phyloP scores from a whole-genome alignment of 1,139 yeast species.

The Yamadazyma dendronema region DNA sequence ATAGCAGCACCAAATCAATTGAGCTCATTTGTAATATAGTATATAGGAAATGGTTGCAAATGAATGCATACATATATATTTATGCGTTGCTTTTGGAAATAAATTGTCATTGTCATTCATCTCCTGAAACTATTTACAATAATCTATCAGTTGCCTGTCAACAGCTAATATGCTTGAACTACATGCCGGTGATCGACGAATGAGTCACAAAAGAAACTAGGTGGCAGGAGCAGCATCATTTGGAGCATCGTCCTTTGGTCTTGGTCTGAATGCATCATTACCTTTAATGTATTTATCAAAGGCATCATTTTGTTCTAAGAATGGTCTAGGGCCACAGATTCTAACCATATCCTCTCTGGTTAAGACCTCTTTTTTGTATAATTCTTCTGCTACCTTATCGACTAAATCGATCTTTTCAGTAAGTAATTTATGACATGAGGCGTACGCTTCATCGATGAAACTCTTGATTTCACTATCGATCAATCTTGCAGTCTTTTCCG shows the following conservation, averaged over 20 bases:
- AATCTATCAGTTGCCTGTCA: neutral
- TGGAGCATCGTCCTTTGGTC: conserved; percentile 13
- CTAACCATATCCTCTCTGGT: conserved; percentile 82
- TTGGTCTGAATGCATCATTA: conserved; percentile 34
- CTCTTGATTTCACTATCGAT: conserved; percentile 69
- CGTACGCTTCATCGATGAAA: conserved; percentile 52
- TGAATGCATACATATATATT: neutral
- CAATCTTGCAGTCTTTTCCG: conserved; percentile 64
- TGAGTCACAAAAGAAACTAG: no score
- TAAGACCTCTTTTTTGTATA: conserved; percentile 65
- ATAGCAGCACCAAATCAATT: neutral
- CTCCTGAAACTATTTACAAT: conserved; percentile 1
- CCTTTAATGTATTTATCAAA: conserved; percentile 72
- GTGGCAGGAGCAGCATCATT: conserved; percentile 2
- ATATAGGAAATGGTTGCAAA: neutral
- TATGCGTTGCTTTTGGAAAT: no score
- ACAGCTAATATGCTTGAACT: no score
- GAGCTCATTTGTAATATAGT: neutral
- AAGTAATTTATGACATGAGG: conserved; percentile 53
- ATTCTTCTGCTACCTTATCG: conserved; percentile 67
- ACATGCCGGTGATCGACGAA: no score
- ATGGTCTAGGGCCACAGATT: conserved; percentile 71
- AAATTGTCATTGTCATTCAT: no score
- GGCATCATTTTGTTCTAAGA: conserved; percentile 75
- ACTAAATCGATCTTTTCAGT: conserved; percentile 60